A percentile compares a stretch with the other conserved stretches of the same genome.
Evolutionary conservation across 2,329 filamentous ascomycete genomes (phyloP).

Genomic region (Zymoseptoria pseudotritici): DNA sequence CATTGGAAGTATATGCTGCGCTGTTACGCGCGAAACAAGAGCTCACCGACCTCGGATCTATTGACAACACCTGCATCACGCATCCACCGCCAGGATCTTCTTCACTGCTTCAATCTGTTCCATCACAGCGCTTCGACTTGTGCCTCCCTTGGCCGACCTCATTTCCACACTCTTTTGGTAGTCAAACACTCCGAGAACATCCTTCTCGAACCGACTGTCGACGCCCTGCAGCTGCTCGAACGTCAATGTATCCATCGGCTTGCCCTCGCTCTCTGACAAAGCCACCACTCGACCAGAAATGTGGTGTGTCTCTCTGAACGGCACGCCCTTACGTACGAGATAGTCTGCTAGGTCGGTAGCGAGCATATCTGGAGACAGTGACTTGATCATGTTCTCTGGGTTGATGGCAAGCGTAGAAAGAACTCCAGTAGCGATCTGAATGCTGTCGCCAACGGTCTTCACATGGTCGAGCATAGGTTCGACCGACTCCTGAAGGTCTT

Average conservation of each 20-base stretch:
- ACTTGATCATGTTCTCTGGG: conserved; percentile 69
- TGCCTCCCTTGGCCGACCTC: conserved; percentile 68
- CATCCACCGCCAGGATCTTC: conserved; percentile 26
- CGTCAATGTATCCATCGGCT: conserved; percentile 63
- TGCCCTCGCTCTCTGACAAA: conserved; percentile 58
- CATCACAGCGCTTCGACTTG: conserved; percentile 60
- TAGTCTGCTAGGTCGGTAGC: conserved; percentile 63
- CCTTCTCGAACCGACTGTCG: conserved; percentile 61
- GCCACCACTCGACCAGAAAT: conserved; percentile 67
- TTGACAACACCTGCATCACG: not conserved
- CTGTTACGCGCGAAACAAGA: not conserved
- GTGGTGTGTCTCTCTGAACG: conserved; percentile 74
- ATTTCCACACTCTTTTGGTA: conserved; percentile 79
- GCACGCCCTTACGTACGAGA: conserved; percentile 58
- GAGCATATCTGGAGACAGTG: conserved; percentile 76
- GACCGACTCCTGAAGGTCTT: conserved; percentile 81
- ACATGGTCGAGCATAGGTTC: conserved; percentile 80
- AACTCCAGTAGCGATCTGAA: conserved; percentile 76
- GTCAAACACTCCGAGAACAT: conserved; percentile 65
- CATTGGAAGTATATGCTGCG: not conserved
- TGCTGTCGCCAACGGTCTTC: conserved; percentile 72
- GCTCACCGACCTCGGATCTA: not conserved
- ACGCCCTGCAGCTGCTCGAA: conserved; percentile 61
- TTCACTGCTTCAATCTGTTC: conserved; percentile 55
- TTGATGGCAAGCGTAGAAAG: conserved; percentile 63